Evolutionary conservation across 495 filamentous ascomycete genomes (phyloP).

Genomic region (Clohesyomyces aquaticus): DNA sequence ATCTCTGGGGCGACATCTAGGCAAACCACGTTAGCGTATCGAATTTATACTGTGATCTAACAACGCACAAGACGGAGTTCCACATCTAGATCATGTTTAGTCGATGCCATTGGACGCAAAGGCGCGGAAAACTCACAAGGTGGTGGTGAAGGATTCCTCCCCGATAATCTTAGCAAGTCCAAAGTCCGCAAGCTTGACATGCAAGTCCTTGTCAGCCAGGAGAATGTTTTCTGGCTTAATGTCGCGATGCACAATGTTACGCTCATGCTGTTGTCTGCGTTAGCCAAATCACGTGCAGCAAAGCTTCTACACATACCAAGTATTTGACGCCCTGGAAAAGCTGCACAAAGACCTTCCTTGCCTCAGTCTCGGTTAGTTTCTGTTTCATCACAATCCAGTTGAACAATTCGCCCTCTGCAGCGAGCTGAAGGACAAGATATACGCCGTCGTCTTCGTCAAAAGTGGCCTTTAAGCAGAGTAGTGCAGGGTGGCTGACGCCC

Average conservation of each 20-base stretch:
- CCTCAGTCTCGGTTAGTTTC: conserved; percentile 82
- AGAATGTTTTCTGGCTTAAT: conserved; percentile 99
- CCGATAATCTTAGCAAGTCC: conserved; percentile 98
- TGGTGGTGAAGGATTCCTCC: conserved; percentile 97
- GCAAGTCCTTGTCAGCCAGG: conserved; percentile 77
- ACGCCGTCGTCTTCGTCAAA: conserved; percentile 91
- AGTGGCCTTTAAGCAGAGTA: conserved; percentile 91
- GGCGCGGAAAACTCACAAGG: conserved; percentile 60
- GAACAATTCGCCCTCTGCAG: conserved; percentile 91
- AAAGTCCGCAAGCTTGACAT: conserved; percentile 94
- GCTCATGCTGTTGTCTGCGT: conserved; percentile 74
- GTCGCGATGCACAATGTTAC: conserved; percentile 95
- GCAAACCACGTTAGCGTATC: conserved; percentile 21
- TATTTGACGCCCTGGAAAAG: conserved; percentile 94
- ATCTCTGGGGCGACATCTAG: conserved; percentile 91
- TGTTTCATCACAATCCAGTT: conserved; percentile 87
- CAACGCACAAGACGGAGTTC: conserved; percentile 82
- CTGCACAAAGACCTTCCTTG: conserved; percentile 85
- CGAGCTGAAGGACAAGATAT: conserved; percentile 90
- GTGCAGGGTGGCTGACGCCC: conserved; percentile 93
- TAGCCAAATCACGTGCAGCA: neutral
- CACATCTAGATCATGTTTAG: conserved; percentile 63
- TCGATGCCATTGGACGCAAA: neutral
- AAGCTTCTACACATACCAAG: conserved; percentile 63
- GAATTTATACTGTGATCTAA: neutral